A percentile compares a stretch with the other conserved stretches of the same genome.
Conservation (phyloP, 1,284 basidiomycete genomes). For the Melanopsichium pennsylvanicum region DNA sequence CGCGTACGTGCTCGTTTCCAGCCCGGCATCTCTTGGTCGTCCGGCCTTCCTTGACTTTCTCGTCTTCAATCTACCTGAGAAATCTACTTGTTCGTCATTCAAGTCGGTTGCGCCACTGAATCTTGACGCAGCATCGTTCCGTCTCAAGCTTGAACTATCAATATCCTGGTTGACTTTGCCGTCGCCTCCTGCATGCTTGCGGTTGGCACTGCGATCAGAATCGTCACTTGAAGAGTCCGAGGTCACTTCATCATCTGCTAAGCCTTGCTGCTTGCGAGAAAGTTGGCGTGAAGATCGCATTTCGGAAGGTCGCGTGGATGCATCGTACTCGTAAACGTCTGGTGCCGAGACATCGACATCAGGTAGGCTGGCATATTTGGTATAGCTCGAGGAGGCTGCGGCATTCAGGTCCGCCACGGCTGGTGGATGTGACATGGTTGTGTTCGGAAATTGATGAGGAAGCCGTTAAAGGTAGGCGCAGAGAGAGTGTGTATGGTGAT, state of each 20-base stretch:
- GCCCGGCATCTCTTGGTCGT: slow-evolving; percentile 28
- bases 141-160: slow-evolving; percentile 15
- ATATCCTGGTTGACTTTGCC: slow-evolving; percentile 20
- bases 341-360: slow-evolving; percentile 40
- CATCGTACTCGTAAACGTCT: slow-evolving; percentile 37
- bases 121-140: slow-evolving; percentile 24
- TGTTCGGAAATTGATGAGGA: too few species aligned
- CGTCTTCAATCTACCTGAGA: slow-evolving; percentile 20
- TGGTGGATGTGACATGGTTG: slow-evolving; percentile 14
- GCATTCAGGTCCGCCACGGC: neutral
- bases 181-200: slow-evolving; percentile 27
- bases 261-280: slow-evolving; percentile 6
- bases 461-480: neutral
- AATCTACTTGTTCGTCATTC: slow-evolving; percentile 8
- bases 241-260: slow-evolving; percentile 1
- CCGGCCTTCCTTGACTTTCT: slow-evolving; percentile 1
- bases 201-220: slow-evolving; percentile 14
- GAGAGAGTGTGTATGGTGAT: neutral
- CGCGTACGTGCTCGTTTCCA: slow-evolving; percentile 35
- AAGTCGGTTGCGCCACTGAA: slow-evolving; percentile 31
- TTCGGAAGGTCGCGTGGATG: slow-evolving; percentile 1
- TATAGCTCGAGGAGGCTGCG: slow-evolving; percentile 11
- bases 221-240: slow-evolving; percentile 22
- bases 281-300: neutral
- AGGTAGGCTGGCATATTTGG: slow-evolving; percentile 41